Base-by-base conservation (phyloP, 1,284 basidiomycete genomes). In the Leccinum griseonigrum region DNA sequence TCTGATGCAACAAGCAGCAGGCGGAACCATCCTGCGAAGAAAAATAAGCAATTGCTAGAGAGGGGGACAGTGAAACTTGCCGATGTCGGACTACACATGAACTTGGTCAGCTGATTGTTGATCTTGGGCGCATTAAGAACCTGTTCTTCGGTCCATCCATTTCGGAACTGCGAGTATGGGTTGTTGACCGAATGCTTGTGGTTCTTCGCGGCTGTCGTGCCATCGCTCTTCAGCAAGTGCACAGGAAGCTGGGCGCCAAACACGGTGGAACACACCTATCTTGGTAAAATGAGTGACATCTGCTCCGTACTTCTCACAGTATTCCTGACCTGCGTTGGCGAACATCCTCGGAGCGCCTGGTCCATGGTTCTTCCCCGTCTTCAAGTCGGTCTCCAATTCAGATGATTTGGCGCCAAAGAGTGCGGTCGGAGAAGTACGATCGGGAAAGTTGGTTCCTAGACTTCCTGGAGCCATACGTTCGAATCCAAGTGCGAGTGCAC, bases 81-180 rank as follows among this genome's bases (percentile, higher is more conserved):
- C 5, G 88, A 90, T 38, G 93, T 95, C 1, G 93, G 93, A 66
- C 89, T 92, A 71, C 93, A 95, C 92, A 94, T 94, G 71, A 85
- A 90, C 70, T 91, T 89, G 3, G 92, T 94, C 52, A 94, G 76
- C 70, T 92, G 84, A 56, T 85, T 86, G 32, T 83, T 90, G 71
- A 94, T 86, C 75, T 85, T 87, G 2, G 83, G 81, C 1, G 88
- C 81, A 11, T 81, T 79, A 55, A 91, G 71, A 22, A 94, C 83
- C 67, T 93, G 82, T 64, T 92, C 85, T 11, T 84, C 83, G 32
- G 80, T 86, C 87, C 89, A 91, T 6, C 87, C 88, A 67, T 87
- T 82, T 14, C 85, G 83, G 77, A 95, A 95, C 71, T 95, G 93
- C 1, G 92, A 88, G 69, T 95, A 95, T 0, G 93, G 92, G 68